Conservation (phyloP, 345 rosid species). For the Arabis alpina region DNA sequence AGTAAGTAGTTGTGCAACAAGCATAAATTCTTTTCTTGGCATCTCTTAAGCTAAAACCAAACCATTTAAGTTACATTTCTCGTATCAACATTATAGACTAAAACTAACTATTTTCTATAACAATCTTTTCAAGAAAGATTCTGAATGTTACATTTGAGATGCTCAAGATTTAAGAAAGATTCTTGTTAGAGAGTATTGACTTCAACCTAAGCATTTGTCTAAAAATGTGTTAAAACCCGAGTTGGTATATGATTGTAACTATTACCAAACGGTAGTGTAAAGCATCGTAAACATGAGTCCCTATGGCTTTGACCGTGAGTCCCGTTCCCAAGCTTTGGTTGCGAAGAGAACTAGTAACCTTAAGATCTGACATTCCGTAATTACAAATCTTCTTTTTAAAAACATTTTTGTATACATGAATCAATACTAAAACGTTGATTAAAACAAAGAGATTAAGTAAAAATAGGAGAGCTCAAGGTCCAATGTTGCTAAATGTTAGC, state of each 20-base stretch:
- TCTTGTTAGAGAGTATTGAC: too few species aligned
- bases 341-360: constrained; percentile 40
- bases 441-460: constrained; percentile 39
- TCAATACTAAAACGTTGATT: not conserved
- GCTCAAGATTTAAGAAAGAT: too few species aligned
- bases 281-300: constrained; percentile 4
- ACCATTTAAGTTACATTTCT: too few species aligned
- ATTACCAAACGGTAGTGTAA: constrained; percentile 20
- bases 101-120: too few species aligned
- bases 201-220: too few species aligned
- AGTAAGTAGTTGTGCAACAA: too few species aligned
- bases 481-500: constrained; percentile 61
- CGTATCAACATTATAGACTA: too few species aligned
- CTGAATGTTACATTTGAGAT: too few species aligned
- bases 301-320: too few species aligned
- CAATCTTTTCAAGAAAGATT: too few species aligned
- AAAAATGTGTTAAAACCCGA: not conserved
- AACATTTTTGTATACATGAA: constrained; percentile 18
- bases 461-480: constrained; percentile 52
- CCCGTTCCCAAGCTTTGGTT: constrained; percentile 10
- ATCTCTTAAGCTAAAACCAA: too few species aligned
- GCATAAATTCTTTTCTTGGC: too few species aligned
- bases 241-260: not conserved
- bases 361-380: constrained; percentile 73
- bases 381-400: constrained; percentile 46